Base-by-base conservation (phyloP, 2,329 filamentous ascomycete genomes). In the Calycina herbarum region DNA sequence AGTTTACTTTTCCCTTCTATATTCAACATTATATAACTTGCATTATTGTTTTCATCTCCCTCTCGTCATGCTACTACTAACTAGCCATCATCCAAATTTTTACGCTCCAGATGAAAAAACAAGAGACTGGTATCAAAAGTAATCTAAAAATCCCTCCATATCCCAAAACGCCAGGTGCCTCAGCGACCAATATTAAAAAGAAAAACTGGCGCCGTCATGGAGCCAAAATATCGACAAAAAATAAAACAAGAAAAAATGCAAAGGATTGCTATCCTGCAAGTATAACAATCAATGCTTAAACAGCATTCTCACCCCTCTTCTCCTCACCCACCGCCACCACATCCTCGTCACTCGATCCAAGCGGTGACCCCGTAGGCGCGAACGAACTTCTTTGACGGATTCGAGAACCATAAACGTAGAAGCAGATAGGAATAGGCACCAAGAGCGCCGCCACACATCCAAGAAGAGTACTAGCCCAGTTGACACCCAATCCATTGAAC, bases 341-440 rank as follows among this genome's bases (percentile, higher is more conserved):
- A 13, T 69, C 70, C 6, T 70, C 68, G 8, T 69, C 70, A 45
- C 63, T 69, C n/a, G 56, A 33, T 2, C 63, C 13, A 20, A 62
- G 61, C 31, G 69, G 17, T 5, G 70, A 69, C 20, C 66, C 69
- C 5, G 82, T 84, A 0, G 86, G 86, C 0, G 86, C 86, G 70
- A 83, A 87, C 54, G 79, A 76, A 77, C 85, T 87, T 74, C 77
- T 82, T 57, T 77, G 73, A 48, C 88, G 81, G 67, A 90, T 85
- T 74, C 76, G 81, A 73, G 78, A 78, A 57, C 88, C 87, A 73
- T 87, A 89, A 59, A 83, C 74, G 76, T 84, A 86, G 73, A 90
- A 89, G 68, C 85, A 74, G 61, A 89, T 80, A 13, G 88, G 88
- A 60, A 90, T 89, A 0, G 87, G 87, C 0, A 87, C 81, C 15